phyloP scores from a whole-genome alignment of 2,329 filamentous ascomycete species.

The Aspergillus quadrilineatus region DNA sequence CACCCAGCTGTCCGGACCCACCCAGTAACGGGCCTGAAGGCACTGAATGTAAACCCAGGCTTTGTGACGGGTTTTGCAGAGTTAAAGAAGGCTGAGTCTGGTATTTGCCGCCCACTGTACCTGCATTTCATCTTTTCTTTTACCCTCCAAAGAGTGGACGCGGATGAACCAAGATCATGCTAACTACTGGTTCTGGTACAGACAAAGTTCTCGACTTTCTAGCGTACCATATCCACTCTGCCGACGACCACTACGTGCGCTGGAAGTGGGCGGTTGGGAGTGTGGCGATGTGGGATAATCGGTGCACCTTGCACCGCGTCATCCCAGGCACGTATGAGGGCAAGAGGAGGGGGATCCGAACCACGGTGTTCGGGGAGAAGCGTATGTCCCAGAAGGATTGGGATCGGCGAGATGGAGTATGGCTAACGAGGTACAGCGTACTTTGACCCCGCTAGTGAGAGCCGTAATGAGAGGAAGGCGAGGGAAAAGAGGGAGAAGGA shows the following conservation, averaged over 20 bases:
- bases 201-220: constrained; percentile 50
- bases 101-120: too few relatives aligned
- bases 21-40: constrained; percentile 50
- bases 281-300: constrained; percentile 55
- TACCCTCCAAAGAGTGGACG: too few relatives aligned
- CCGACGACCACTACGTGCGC: constrained; percentile 52
- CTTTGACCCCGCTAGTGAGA: constrained; percentile 2
- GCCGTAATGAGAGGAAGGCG: neutral
- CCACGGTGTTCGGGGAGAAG: constrained; percentile 17
- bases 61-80: too few relatives aligned
- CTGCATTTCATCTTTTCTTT: too few relatives aligned
- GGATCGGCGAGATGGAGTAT: neutral
- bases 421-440: neutral
- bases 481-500: neutral
- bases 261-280: constrained; percentile 53
- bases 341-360: constrained; percentile 5
- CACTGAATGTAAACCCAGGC: constrained; percentile 42
- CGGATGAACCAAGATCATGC: too few relatives aligned
- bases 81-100: too few relatives aligned
- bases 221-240: constrained; percentile 48
- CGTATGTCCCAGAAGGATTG: neutral
- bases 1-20: constrained; percentile 53
- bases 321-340: too few relatives aligned
- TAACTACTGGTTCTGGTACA: constrained; percentile 17
- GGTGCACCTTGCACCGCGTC: too few relatives aligned